These are phyloP conservation scores for Penicillium coffeae DNA, from an alignment of 495 filamentous ascomycete species.

Conservation along the genomic window DNA sequence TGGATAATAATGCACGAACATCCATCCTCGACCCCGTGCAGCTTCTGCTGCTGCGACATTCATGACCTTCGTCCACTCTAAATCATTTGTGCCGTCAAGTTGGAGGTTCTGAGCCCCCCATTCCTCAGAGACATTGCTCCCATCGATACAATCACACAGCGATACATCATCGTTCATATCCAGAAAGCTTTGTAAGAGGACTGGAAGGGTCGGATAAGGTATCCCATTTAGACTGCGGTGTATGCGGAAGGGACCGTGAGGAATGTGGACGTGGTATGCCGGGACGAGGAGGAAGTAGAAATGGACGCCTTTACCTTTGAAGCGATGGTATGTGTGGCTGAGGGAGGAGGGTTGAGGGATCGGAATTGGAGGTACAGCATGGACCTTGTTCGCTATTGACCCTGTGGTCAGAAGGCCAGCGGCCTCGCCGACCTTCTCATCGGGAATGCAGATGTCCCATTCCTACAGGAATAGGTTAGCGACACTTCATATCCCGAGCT, in stretches of 20 bases:
- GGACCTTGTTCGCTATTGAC: constrained; percentile 12
- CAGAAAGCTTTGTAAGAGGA: constrained; percentile 33
- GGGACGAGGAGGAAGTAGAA: constrained; percentile 33
- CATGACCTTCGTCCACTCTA: constrained; percentile 29
- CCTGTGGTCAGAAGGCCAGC: constrained; percentile 11
- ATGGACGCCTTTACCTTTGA: constrained; percentile 28
- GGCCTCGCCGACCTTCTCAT: constrained; percentile 17
- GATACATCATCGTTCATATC: constrained; percentile 30
- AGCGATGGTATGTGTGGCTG: constrained; percentile 31
- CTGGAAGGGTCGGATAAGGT: constrained; percentile 32
- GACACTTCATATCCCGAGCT: neutral
- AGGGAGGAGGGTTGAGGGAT: constrained; percentile 24
- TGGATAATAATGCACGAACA: constrained; percentile 24
- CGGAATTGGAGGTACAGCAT: constrained; percentile 13
- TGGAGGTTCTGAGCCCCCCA: constrained; percentile 33
- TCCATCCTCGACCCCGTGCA: constrained; percentile 21
- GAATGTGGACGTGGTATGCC: constrained; percentile 27
- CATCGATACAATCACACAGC: constrained; percentile 36
- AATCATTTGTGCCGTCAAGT: constrained; percentile 30
- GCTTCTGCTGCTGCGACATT: constrained; percentile 16
- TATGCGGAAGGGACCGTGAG: constrained; percentile 25
- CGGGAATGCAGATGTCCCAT: constrained; percentile 29
- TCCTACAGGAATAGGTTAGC: constrained; percentile 15
- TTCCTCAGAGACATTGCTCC: constrained; percentile 33
- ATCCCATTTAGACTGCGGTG: constrained; percentile 30